Percentiles rank a stretch among this genome's conserved stretches.
phyloP scores from a whole-genome alignment of 257 asterid species.

The Plectranthus barbatus region DNA sequence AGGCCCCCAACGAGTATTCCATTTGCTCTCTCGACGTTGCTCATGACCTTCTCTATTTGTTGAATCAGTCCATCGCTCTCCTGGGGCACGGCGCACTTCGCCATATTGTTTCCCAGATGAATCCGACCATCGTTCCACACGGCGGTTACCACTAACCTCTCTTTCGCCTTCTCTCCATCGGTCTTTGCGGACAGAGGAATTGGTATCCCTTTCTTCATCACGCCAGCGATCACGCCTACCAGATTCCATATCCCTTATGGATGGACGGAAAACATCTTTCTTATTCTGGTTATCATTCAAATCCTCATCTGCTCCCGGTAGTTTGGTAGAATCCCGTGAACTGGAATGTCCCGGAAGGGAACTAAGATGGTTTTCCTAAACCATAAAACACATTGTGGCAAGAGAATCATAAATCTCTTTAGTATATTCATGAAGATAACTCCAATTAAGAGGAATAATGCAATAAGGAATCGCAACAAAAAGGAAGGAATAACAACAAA shows the following conservation, averaged over 20 bases:
- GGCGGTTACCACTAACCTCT: constrained; percentile 52
- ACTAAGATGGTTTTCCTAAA: constrained; percentile 54
- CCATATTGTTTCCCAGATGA: constrained; percentile 63
- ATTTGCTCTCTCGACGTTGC: constrained; percentile 85
- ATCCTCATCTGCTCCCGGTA: constrained; percentile 46
- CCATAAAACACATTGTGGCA: background rate
- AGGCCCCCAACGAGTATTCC: constrained; percentile 96
- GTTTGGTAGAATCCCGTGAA: constrained; percentile 40
- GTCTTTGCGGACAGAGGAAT: constrained; percentile 65
- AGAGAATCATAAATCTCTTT: background rate
- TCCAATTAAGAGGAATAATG: background rate
- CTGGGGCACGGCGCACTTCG: constrained; percentile 64
- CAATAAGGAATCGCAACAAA: constrained; percentile 3
- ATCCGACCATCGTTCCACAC: constrained; percentile 66
- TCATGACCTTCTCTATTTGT: constrained; percentile 73
- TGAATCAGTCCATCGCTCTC: constrained; percentile 69
- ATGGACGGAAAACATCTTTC: constrained; percentile 93
- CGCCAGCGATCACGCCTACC: constrained; percentile 90
- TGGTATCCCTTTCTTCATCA: constrained; percentile 93
- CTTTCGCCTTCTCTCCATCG: constrained; percentile 93
- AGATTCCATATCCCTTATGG: constrained; percentile 68
- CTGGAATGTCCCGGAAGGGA: constrained; percentile 31
- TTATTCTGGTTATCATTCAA: constrained; percentile 49
- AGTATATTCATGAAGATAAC: background rate
- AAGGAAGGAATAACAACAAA: constrained; percentile 28